These are phyloP conservation scores for Byssochlamys sp. DNA, from an alignment of 2,329 filamentous ascomycete genomes.

Conservation along the genomic window DNA sequence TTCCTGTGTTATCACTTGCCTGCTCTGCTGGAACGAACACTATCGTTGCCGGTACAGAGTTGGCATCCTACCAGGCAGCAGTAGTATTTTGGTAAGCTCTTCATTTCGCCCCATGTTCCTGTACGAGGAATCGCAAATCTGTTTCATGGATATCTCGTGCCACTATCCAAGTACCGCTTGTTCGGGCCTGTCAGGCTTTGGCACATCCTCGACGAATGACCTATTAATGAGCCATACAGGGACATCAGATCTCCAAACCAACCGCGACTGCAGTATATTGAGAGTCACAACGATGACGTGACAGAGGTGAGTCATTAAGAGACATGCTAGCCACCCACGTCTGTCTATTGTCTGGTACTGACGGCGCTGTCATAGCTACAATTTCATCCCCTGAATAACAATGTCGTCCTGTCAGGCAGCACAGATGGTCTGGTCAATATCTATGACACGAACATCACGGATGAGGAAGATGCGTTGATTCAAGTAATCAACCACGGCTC, in stretches of 20 bases:
- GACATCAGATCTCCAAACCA: slow-evolving; percentile 32
- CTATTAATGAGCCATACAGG: slow-evolving; percentile 26
- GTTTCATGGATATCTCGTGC: neutral
- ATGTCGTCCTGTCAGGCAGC: slow-evolving; percentile 50
- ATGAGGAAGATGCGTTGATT: slow-evolving; percentile 54
- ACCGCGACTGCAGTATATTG: slow-evolving; percentile 31
- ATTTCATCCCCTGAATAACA: slow-evolving; percentile 44
- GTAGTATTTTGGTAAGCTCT: slow-evolving; percentile 36
- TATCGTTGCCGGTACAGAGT: slow-evolving; percentile 49
- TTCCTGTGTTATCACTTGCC: slow-evolving; percentile 45
- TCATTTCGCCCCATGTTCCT: slow-evolving; percentile 9
- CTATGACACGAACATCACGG: slow-evolving; percentile 48
- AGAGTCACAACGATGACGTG: slow-evolving; percentile 49
- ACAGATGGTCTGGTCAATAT: slow-evolving; percentile 55
- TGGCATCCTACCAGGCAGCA: slow-evolving; percentile 34
- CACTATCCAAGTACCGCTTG: too few species aligned
- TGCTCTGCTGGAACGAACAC: slow-evolving; percentile 38
- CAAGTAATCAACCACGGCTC: slow-evolving; percentile 56
- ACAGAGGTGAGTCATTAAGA: slow-evolving; percentile 41
- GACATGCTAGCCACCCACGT: neutral
- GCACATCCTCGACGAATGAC: neutral
- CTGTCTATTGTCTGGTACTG: neutral
- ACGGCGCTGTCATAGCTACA: slow-evolving; percentile 28
- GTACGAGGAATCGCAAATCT: neutral
- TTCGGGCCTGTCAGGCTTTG: neutral